Evolutionary conservation across 2,329 filamentous ascomycete species (phyloP).

Genomic region (Ophiostoma quercus): DNA sequence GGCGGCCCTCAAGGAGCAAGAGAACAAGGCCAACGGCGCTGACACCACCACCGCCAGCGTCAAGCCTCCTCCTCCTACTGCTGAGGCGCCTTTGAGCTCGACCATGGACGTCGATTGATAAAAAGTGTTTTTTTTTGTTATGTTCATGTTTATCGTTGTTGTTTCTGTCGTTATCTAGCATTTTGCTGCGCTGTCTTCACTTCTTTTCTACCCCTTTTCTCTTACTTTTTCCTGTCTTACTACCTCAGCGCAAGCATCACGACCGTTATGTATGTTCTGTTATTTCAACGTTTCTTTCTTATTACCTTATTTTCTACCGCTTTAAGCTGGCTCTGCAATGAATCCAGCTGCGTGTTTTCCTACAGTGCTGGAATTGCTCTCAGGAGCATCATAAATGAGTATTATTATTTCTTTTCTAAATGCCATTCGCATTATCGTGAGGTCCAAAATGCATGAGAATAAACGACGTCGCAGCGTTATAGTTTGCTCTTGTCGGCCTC

Average conservation of each 20-base stretch:
- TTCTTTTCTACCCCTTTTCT: background rate
- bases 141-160: background rate
- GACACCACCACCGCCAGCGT: background rate
- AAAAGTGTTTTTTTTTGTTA: background rate
- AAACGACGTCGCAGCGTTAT: background rate
- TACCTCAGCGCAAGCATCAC: slow-evolving; percentile 21
- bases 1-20: background rate
- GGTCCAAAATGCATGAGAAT: background rate
- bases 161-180: slow-evolving; percentile 9
- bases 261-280: slow-evolving; percentile 23
- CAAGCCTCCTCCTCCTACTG: background rate
- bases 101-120: slow-evolving; percentile 17
- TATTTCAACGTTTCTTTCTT: background rate
- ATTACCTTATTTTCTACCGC: background rate
- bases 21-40: background rate
- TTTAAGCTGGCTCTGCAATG: background rate
- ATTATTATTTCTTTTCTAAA: background rate
- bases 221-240: slow-evolving; percentile 13
- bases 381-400: slow-evolving; percentile 13
- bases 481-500: slow-evolving; percentile 5
- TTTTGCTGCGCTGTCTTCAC: background rate
- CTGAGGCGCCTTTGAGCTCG: background rate
- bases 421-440: background rate
- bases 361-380: slow-evolving; percentile 22
- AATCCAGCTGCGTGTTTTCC: background rate